phyloP scores from a whole-genome alignment of 305 asterid species.

The Lippia alba region DNA sequence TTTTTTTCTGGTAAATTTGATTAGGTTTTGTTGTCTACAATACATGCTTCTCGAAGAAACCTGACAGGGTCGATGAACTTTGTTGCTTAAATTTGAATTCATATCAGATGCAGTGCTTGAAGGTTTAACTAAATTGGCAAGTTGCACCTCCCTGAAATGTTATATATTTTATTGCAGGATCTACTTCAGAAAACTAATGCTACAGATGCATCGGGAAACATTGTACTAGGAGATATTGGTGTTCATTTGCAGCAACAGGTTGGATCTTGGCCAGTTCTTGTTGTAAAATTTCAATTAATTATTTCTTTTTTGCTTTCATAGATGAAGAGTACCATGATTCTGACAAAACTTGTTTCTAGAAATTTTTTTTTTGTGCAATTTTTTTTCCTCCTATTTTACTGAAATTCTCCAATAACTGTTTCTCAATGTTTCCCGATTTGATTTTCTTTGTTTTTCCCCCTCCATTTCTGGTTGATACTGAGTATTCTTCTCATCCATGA shows the following conservation, averaged over 20 bases:
- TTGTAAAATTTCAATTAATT: conserved; percentile 6
- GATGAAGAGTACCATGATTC: background rate
- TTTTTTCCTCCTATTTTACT: background rate
- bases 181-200: conserved; percentile 75
- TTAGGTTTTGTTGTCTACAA: background rate
- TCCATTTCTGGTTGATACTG: background rate
- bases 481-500: background rate
- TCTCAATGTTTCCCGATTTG: background rate
- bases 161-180: conserved; percentile 45
- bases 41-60: background rate
- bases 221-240: conserved; percentile 82
- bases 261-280: conserved; percentile 29
- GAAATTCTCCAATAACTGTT: background rate
- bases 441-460: background rate
- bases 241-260: conserved; percentile 85
- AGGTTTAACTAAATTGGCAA: background rate
- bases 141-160: too few relatives aligned
- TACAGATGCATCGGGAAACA: conserved; percentile 86
- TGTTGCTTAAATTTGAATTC: too few relatives aligned
- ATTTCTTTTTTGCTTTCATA: conserved; percentile 8
- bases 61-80: background rate
- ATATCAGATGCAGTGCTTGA: too few relatives aligned
- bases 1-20: background rate
- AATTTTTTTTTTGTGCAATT: background rate
- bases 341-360: background rate